A percentile compares a stretch with the other conserved stretches of the same genome.
phyloP scores from a whole-genome alignment of 1,139 yeast species.

The Candida sanyaensis region DNA sequence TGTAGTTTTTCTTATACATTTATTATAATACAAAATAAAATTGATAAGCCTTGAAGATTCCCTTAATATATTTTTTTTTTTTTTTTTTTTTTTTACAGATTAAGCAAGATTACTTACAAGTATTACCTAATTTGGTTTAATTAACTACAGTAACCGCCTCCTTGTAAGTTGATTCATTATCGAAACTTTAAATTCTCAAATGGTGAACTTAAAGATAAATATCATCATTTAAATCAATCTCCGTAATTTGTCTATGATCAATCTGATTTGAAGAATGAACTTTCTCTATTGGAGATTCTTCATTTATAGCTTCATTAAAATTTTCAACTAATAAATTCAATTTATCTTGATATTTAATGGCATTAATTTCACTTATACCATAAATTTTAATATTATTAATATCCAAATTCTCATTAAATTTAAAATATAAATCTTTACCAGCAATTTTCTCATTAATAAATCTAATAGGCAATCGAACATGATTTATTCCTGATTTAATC shows the following conservation, averaged over 20 bases:
- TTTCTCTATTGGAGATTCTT: constrained; percentile 12
- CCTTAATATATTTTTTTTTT: no score
- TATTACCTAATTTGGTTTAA: not conserved
- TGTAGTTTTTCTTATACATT: no score
- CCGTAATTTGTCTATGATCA: not conserved
- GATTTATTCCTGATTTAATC: constrained; percentile 21
- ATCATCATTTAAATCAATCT: constrained; percentile 15
- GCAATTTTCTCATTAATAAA: constrained; percentile 36
- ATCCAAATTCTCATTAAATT: constrained; percentile 18
- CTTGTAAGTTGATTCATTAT: no score
- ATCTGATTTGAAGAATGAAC: not conserved
- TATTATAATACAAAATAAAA: no score
- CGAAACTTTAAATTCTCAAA: no score
- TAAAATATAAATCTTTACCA: constrained; percentile 37
- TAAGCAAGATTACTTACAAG: no score
- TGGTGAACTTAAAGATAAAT: constrained; percentile 7
- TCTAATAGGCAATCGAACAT: constrained; percentile 36
- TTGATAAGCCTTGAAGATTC: no score
- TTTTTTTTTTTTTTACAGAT: no score
- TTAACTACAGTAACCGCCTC: no score
- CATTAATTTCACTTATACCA: constrained; percentile 38
- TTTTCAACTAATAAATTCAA: constrained; percentile 24
- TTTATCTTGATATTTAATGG: constrained; percentile 28
- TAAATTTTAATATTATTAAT: constrained; percentile 33
- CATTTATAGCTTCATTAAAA: constrained; percentile 14